Evolutionary conservation across 768 basidiomycete genomes (phyloP).

Genomic region (Suillus brevipes): DNA sequence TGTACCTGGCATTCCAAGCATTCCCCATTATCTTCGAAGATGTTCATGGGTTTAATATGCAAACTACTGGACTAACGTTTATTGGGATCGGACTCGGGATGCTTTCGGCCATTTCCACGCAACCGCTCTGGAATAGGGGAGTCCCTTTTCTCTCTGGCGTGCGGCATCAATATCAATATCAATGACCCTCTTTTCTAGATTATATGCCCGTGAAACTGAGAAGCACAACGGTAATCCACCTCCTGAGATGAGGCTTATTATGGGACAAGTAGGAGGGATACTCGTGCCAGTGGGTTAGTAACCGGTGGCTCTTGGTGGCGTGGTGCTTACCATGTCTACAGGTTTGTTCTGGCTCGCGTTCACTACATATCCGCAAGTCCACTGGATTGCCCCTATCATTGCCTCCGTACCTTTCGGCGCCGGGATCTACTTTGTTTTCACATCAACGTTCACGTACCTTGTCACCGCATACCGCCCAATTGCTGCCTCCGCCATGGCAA

Average conservation of each 20-base stretch:
- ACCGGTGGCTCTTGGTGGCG: neutral
- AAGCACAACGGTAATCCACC: conserved; percentile 50
- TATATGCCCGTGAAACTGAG: conserved; percentile 37
- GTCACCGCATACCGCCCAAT: conserved; percentile 52
- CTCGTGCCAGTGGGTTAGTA: conserved; percentile 57
- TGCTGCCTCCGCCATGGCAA: conserved; percentile 63
- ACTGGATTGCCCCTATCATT: conserved; percentile 50
- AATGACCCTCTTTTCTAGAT: conserved; percentile 25
- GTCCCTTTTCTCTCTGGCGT: conserved; percentile 5
- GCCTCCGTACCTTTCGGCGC: conserved; percentile 49
- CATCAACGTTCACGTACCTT: conserved; percentile 63
- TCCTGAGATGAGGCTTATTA: conserved; percentile 63
- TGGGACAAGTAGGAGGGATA: conserved; percentile 69
- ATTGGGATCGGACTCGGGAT: conserved; percentile 53
- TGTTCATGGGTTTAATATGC: conserved; percentile 53
- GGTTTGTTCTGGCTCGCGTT: conserved; percentile 58
- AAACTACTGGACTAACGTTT: conserved; percentile 50
- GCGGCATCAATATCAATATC: neutral
- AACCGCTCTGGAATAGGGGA: conserved; percentile 48
- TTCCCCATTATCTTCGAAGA: conserved; percentile 51
- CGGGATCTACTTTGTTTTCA: conserved; percentile 65
- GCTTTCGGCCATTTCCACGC: conserved; percentile 36
- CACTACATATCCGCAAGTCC: conserved; percentile 47
- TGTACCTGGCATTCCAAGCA: conserved; percentile 58
- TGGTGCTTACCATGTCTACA: conserved; percentile 5